Evolutionary conservation across 345 rosid species (phyloP), one percentile per base, ranked within the genome.

Genomic region (Arabis alpina): DNA sequence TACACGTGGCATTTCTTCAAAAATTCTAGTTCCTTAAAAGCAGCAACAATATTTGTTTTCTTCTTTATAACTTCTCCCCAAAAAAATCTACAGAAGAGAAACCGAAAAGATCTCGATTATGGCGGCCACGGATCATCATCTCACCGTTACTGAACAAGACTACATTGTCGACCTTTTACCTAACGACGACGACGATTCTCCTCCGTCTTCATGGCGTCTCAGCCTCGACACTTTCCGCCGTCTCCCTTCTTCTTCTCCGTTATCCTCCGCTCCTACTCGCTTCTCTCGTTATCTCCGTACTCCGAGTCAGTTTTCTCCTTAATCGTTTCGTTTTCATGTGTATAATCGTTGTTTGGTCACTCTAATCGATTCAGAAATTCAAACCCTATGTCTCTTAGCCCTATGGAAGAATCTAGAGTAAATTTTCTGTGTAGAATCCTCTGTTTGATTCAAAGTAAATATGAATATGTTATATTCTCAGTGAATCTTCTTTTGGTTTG

Each of bases 151-250:
- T 61, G 64, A 62, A 40, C 68, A 24, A 12, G 78, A 74, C 32
- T 67, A 39, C 64, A 74, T 8, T 60, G 68, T 57, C 64, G 78
- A 70, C 69, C 85, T 76, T 54, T 53, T 77, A 10, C 69, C 57
- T 2, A 43, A 64, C n/a, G 37, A 43, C 3, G 37, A 27, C 10
- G 27, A 44, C 13, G 47, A 34, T 14, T 28, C 64, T 8, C 25
- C 40, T 2, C 61, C 85, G 2, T 68, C 81, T 41, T 64, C 88
- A 40, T 84, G 88, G 86, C 80, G 84, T 68, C 81, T 84, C 60
- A 74, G 62, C 19, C 79, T 84, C 61, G 80, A 84, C 25, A 66
- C 73, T 9, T 84, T 80, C 66, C 82, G 82, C 10, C 82, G 82
- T 6, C 58, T 84, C 13, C 79, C 80, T 12, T 77, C 58, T 8